Percentiles rank a stretch among this genome's conserved stretches.
Evolutionary conservation across 495 filamentous ascomycete genomes (phyloP).

Genomic region (Podospora appendiculata): DNA sequence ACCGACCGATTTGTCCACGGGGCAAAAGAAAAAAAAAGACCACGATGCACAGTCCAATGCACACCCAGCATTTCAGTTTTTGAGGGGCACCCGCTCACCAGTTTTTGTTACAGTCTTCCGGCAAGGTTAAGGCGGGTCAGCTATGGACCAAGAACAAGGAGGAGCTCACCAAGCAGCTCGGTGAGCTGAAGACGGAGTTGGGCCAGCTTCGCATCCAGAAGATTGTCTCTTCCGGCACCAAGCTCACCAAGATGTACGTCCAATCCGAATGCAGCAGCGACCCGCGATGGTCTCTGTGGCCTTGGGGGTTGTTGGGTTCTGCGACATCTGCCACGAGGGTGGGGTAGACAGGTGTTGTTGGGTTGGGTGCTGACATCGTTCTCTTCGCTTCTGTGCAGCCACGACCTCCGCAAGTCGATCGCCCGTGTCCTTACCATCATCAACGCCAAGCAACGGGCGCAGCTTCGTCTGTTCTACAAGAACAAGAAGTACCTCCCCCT

Average conservation of each 20-base stretch:
- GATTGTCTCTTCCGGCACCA: slow-evolving; percentile 85
- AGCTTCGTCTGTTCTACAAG: slow-evolving; percentile 99
- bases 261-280: neutral
- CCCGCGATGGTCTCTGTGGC: no score
- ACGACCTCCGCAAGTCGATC: slow-evolving; percentile 99
- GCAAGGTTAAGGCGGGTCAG: slow-evolving; percentile 88
- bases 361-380: no score
- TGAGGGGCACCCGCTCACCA: slow-evolving; percentile 18
- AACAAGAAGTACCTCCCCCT: slow-evolving; percentile 97
- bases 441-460: slow-evolving; percentile 96
- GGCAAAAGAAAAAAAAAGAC: no score
- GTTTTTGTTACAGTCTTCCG: slow-evolving; percentile 56
- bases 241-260: slow-evolving; percentile 95
- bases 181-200: slow-evolving; percentile 90
- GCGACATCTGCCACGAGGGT: no score
- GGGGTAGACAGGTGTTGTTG: no score
- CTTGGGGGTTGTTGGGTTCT: no score
- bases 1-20: no score
- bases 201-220: slow-evolving; percentile 92
- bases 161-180: slow-evolving; percentile 83
- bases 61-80: neutral
- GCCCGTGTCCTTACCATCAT: slow-evolving; percentile 97
- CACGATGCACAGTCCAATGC: neutral
- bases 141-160: slow-evolving; percentile 99
- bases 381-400: slow-evolving; percentile 41